Evolutionary conservation across 768 basidiomycete genomes (phyloP), one percentile per base, ranked within the genome.

Genomic region (Cystofilobasidium bisporidii): DNA sequence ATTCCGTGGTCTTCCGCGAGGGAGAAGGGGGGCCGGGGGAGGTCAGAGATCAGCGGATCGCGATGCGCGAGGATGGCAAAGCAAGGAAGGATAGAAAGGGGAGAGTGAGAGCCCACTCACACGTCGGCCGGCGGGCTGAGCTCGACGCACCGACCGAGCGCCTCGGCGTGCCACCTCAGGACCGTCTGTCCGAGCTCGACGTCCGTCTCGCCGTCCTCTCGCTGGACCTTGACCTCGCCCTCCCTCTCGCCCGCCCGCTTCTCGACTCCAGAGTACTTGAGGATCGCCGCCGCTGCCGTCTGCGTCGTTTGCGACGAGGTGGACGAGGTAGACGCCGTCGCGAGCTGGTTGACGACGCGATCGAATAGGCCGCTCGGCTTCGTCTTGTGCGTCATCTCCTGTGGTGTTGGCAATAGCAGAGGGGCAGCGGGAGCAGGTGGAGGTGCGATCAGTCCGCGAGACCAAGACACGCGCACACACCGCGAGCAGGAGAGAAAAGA

Each of bases 131-230:
- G 74, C 15, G 86, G 77, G 73, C 86, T 92, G 57, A 99, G 79
- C 77, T 98, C 96, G 15, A 93, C 89, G 71, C 91, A 93, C 72
- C 96, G 80, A 5, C 96, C 94, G 33, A 96, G 86, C 6, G 92
- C 90, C 75, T 99, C 96, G 2, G 96, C 94, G 77, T 99, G 96
- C 92, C 94, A 97, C 76, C 86, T 89, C 20, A 98, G 79, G 86
- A 98, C 92, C 72, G 82, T 86, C 79, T 94, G 91, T 1, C 91
- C 89, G 14, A 85, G 79, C 47, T 85, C 84, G 3, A 96, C 78
- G 56, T 80, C 86, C 41, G 97, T 78, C 38, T 84, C 72, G 15
- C 94, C 94, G 73, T 98, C 94, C 70, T 88, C 87, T 63, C 91
- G 88, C 47, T 59, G 45, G 18, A 71, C 57, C 3, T 81, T 82